Evolutionary conservation across 805 yeast species (phyloP).

Genomic region (Candida nonsorbophila): DNA sequence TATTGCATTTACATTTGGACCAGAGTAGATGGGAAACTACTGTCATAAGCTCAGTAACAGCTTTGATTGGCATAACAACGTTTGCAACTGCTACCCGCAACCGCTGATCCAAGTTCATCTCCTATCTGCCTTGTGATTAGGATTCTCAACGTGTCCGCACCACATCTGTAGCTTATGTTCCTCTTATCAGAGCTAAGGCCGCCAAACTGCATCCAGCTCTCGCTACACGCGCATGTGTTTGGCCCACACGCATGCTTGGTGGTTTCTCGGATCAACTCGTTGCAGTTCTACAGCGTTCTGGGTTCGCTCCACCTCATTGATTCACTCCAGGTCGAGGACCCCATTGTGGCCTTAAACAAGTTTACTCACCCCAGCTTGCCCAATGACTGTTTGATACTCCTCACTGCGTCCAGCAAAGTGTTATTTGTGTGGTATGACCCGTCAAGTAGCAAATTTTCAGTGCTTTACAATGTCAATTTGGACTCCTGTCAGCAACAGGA

Average conservation of each 20-base stretch:
- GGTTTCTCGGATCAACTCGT: conserved; percentile 7
- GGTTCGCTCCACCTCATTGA: conserved; percentile 8
- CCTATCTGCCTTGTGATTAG: too few relatives aligned
- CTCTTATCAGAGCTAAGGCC: conserved; percentile 13
- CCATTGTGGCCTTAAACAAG: conserved; percentile 8
- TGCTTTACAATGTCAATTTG: conserved; percentile 7
- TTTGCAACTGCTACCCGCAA: too few relatives aligned
- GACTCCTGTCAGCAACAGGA: conserved; percentile 17
- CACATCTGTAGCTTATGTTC: too few relatives aligned
- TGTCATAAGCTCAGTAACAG: too few relatives aligned
- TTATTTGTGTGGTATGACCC: conserved; percentile 8
- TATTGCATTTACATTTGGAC: too few relatives aligned
- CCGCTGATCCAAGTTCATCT: too few relatives aligned
- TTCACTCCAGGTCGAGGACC: conserved; percentile 9
- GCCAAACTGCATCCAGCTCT: conserved; percentile 10
- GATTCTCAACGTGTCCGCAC: too few relatives aligned
- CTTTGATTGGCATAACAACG: too few relatives aligned
- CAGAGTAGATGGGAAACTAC: too few relatives aligned
- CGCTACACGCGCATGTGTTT: conserved; percentile 9
- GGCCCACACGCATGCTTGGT: conserved; percentile 7
- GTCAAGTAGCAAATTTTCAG: conserved; percentile 3
- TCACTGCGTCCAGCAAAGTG: conserved; percentile 9
- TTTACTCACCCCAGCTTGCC: conserved; percentile 6
- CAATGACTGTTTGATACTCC: conserved; percentile 10
- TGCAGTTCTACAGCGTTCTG: conserved; percentile 9